Percentiles rank a stretch among this genome's conserved stretches.
Conservation (phyloP, 2,329 filamentous ascomycete genomes). For the Dissoconium aciculare region DNA sequence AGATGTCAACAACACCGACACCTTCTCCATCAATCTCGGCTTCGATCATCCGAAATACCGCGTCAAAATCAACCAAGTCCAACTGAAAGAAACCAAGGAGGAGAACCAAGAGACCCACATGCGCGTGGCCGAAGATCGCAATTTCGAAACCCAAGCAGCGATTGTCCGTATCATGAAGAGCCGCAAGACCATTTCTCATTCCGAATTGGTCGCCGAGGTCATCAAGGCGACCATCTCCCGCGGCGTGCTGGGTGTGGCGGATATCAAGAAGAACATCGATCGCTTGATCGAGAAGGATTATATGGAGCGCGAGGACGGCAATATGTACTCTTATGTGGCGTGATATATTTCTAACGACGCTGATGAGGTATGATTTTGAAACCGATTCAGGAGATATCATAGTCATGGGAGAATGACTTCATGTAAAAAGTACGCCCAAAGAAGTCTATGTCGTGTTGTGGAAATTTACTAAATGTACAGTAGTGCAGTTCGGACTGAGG, state of each 20-base stretch:
- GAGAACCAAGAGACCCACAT: slow-evolving; percentile 93
- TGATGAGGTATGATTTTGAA: no score
- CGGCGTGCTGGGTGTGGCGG: slow-evolving; percentile 67
- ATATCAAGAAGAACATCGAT: slow-evolving; percentile 97
- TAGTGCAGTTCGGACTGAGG: no score
- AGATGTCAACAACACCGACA: slow-evolving; percentile 65
- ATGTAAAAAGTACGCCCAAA: no score
- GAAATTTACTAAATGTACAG: no score
- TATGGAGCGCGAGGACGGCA: slow-evolving; percentile 62
- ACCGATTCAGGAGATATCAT: no score
- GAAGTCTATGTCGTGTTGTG: no score
- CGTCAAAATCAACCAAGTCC: slow-evolving; percentile 98
- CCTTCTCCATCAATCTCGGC: slow-evolving; percentile 62
- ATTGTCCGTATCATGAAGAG: slow-evolving; percentile 97
- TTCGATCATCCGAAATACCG: slow-evolving; percentile 75
- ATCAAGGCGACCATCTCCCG: slow-evolving; percentile 79
- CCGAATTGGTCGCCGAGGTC: slow-evolving; percentile 79
- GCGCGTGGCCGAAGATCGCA: slow-evolving; percentile 71
- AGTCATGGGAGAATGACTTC: no score
- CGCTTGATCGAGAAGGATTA: slow-evolving; percentile 92
- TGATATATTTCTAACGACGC: no score
- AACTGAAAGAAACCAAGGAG: slow-evolving; percentile 86
- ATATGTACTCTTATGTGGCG: slow-evolving; percentile 35
- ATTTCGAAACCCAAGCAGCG: slow-evolving; percentile 92
- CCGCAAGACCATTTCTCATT: slow-evolving; percentile 70